Percentiles rank a stretch among this genome's conserved stretches.
These are phyloP conservation scores for Pythium myriotylum DNA, from an alignment of 352 stramenopile species.

Conservation along the genomic window DNA sequence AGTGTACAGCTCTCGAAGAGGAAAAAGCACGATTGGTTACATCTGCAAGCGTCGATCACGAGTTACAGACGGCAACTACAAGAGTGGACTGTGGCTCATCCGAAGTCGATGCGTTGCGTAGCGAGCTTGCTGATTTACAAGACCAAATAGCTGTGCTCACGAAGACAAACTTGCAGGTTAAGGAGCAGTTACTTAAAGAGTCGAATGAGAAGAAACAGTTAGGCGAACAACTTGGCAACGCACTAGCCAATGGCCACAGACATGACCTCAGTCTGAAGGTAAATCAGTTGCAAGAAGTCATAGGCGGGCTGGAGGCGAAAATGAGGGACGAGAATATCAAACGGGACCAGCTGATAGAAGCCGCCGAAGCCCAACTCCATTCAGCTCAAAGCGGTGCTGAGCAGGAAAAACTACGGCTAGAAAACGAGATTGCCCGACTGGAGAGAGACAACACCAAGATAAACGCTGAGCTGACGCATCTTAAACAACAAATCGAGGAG, in stretches of 20 bases:
- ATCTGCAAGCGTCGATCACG: no score
- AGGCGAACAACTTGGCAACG: slow-evolving; percentile 24
- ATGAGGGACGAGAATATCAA: slow-evolving; percentile 11
- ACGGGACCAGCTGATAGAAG: background rate
- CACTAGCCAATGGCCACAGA: slow-evolving; percentile 2
- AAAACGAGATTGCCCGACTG: slow-evolving; percentile 17
- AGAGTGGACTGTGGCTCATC: no score
- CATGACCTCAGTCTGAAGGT: slow-evolving; percentile 12
- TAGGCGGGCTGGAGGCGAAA: slow-evolving; percentile 1
- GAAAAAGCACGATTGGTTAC: no score
- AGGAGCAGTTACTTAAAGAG: slow-evolving; percentile 34
- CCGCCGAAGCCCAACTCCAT: slow-evolving; percentile 25
- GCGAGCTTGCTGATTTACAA: slow-evolving; percentile 20
- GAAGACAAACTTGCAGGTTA: slow-evolving; percentile 33
- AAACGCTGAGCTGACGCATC: background rate
- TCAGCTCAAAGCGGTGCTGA: slow-evolving; percentile 27
- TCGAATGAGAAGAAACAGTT: slow-evolving; percentile 31
- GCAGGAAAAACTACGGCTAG: slow-evolving; percentile 22
- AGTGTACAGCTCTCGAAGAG: no score
- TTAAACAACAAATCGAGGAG: slow-evolving; percentile 25
- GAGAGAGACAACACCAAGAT: slow-evolving; percentile 43
- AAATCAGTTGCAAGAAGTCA: slow-evolving; percentile 11
- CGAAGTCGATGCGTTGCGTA: slow-evolving; percentile 11
- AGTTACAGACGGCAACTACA: no score
- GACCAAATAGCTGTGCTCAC: slow-evolving; percentile 26